Evolutionary conservation across 805 yeast genomes (phyloP), one percentile per base, ranked within the genome.

Genomic region (Candida oleophila): DNA sequence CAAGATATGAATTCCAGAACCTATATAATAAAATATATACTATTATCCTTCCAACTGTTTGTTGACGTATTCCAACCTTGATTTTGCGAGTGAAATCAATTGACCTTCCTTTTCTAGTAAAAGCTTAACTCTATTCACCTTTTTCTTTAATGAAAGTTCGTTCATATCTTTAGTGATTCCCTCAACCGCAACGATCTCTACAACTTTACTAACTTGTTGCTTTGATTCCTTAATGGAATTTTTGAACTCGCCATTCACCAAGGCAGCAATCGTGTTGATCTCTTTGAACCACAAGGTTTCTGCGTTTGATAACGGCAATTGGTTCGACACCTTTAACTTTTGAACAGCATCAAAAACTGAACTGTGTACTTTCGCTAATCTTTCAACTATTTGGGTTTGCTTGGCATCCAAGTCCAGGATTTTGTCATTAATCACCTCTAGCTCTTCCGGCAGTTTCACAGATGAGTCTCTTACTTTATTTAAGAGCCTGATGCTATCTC

Each of bases 211-310:
- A 2, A 59, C 63, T 44, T 66, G 69, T 2, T 45, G 42, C 11
- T 46, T 49, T 21, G 63, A 52, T 2, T 51, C 50, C n/a, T 51
- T 51, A 11, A 36, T 18, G 39, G 21, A 15, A 8, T 45, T 16
- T 36, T 36, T 36, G 12, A n/a, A 36, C 14, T 36, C 18, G 22
- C 5, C 28, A 19, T 49, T 46, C 4, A 55, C 39, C 20, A 48
- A 39, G 3, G 34, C 43, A 35, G 50, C 59, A 18, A 68, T 53
- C 2, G 55, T 15, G 45, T 71, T 69, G 33, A 72, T 55, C 46
- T 72, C 76, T 25, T 59, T 57, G 41, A 67, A 63, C 76, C 76
- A 72, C 3, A 43, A 45, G 41, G 54, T 60, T 47, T 72, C 77
- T 19, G 64, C 60, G 1, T 53, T 47, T 1, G 75, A 66, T 22